Percentiles rank a stretch among this genome's conserved stretches.
phyloP scores from a whole-genome alignment of 148 eudicot species.

The Rhododendron molle region DNA sequence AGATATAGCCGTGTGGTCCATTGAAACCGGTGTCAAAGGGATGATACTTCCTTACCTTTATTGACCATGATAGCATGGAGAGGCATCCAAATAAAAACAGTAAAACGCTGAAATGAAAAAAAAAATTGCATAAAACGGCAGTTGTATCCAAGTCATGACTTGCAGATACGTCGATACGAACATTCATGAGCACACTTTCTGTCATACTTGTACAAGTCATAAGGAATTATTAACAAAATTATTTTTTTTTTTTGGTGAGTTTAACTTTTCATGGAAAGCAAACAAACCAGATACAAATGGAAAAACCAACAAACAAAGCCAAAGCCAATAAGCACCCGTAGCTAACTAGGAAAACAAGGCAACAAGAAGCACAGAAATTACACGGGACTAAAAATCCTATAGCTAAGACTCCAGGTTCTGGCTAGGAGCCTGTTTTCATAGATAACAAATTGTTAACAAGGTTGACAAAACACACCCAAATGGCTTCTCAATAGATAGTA shows the following conservation, averaged over 20 bases:
- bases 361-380: too few species aligned
- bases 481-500: neutral
- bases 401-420: too few species aligned
- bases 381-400: too few species aligned
- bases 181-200: neutral
- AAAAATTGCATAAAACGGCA: neutral
- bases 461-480: neutral
- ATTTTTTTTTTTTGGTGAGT: neutral
- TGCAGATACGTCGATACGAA: neutral
- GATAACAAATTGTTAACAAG: neutral
- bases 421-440: too few species aligned
- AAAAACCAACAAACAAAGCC: neutral
- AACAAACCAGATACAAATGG: neutral
- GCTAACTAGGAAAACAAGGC: too few species aligned
- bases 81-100: neutral
- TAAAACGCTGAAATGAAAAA: neutral
- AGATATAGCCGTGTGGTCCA: neutral
- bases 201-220: neutral
- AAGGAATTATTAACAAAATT: too few species aligned
- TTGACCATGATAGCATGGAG: neutral
- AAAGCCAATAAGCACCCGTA: neutral
- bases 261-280: neutral
- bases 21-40: neutral
- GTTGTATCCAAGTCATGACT: neutral
- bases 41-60: neutral